A percentile compares a stretch with the other conserved stretches of the same genome.
Conservation (phyloP, 169 alveolate genomes). For the Amoebophrya sp. region DNA sequence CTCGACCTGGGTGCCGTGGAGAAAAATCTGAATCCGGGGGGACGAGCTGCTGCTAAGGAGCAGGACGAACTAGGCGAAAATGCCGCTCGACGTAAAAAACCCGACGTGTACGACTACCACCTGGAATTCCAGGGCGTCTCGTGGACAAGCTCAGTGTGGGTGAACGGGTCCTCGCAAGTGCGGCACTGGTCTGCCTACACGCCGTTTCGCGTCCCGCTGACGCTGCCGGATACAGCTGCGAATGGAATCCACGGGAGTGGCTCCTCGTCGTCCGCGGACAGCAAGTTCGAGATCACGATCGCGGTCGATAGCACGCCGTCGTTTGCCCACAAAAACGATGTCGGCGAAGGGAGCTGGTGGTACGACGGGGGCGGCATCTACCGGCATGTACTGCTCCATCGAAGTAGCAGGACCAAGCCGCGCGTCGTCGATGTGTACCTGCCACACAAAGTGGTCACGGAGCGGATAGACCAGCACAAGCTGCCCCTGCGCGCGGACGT, state of each 20-base stretch:
- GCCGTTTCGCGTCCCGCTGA: too few species aligned
- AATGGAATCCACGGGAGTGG: not conserved
- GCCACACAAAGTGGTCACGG: not conserved
- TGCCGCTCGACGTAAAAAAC: too few species aligned
- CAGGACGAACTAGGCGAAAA: too few species aligned
- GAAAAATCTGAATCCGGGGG: too few species aligned
- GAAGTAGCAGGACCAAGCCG: too few species aligned
- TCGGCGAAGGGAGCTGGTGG: not conserved
- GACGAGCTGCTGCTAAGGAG: too few species aligned
- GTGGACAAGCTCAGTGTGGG: not conserved
- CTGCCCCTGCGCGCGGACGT: too few species aligned
- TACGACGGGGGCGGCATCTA: constrained; percentile 22
- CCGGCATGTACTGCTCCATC: too few species aligned
- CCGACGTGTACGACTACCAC: too few species aligned
- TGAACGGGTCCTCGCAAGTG: not conserved
- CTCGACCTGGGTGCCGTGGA: too few species aligned
- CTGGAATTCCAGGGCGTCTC: not conserved
- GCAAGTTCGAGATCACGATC: not conserved
- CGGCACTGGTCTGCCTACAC: not conserved
- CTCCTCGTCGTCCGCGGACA: not conserved
- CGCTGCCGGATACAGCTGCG: too few species aligned
- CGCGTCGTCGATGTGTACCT: too few species aligned
- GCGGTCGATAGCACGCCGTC: not conserved
- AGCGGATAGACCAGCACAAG: not conserved
- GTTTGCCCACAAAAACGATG: not conserved